Conservation (phyloP, 2,329 filamentous ascomycete species). For the Nemania sp. region DNA sequence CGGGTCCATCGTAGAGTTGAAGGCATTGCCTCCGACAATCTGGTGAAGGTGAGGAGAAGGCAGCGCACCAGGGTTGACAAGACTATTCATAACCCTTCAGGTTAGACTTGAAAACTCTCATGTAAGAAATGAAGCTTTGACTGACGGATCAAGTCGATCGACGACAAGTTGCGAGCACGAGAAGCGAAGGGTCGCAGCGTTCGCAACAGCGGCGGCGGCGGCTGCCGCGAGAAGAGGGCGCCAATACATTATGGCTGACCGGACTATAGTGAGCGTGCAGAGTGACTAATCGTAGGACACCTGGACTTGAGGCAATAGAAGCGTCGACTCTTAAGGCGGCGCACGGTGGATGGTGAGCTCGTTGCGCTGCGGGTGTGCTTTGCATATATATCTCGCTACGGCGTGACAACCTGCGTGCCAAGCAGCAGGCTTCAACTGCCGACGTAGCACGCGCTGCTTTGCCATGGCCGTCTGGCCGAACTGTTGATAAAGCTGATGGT, state of each 20-base stretch:
- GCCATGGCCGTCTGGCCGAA: conserved; percentile 12
- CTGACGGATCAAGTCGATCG: conserved; percentile 38
- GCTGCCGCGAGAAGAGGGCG: conserved; percentile 30
- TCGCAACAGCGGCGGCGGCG: conserved; percentile 29
- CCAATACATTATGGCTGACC: conserved; percentile 30
- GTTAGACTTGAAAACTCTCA: not conserved
- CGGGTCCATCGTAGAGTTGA: conserved; percentile 36
- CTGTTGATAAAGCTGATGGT: conserved; percentile 3
- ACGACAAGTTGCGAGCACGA: conserved; percentile 39
- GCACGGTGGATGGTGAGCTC: not conserved
- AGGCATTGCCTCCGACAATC: conserved; percentile 37
- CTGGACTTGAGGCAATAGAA: not conserved
- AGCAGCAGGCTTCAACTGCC: conserved; percentile 22
- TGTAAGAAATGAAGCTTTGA: not conserved
- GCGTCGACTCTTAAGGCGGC: not conserved
- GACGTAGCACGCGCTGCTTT: conserved; percentile 9
- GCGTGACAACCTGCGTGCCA: not conserved
- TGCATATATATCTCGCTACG: conserved; percentile 15
- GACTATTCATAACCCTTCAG: conserved; percentile 24
- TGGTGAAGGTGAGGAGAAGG: conserved; percentile 38
- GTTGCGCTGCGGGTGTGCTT: conserved; percentile 2
- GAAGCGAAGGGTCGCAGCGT: conserved; percentile 37
- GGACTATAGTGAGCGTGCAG: not conserved
- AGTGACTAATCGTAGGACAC: conserved; percentile 10
- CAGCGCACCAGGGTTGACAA: conserved; percentile 35